Base-by-base conservation (phyloP, 495 filamentous ascomycete genomes). In the Penicillium diatomitis region DNA sequence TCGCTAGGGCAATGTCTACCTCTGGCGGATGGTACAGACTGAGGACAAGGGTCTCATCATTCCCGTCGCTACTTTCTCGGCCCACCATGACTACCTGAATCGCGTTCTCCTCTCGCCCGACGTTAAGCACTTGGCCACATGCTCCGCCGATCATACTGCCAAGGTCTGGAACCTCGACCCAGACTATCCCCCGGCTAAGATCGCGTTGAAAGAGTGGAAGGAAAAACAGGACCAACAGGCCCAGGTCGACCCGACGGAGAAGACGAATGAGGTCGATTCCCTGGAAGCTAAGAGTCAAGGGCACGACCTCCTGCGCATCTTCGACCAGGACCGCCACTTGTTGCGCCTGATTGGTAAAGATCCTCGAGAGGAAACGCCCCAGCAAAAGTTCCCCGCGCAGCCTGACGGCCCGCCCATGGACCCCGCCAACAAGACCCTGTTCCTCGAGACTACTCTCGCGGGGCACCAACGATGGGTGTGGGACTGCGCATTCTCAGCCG, bases 401-500 rank as follows among this genome's bases (percentile, higher is more conserved):
- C 69, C 71, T 8, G 71, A 73, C 46, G 72, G 72, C 2, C 70
- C 70, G 30, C 69, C 74, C 6, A 70, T 68, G 48, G 71, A 72
- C 41, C 65, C 72, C 4, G 56, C 55, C 20, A 62, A 64, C 56
- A 49, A 76, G 66, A 68, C 82, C 71, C 49, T 95, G 78, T 76
- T 84, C 78, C 76, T 96, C 4, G 89, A 97, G 64, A 90, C 88
- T 4, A 95, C 88, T 3, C 78, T 98, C 2, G 82, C 85, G n/a
- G 85, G 86, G 48, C 92, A 98, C 64, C 92, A 98, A 66, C 84
- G 92, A 33, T 98, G 92, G 92, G 92, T 98, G 0, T 98, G 92
- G 92, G 92, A 98, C 66, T 98, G 92, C 63, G 92, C 92, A 3
- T 98, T 97, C 70, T 92, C 87, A 50, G 92, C 94, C 7, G 92